Base-by-base conservation (phyloP, 83 land plant genomes). In the Thuja plicata region DNA sequence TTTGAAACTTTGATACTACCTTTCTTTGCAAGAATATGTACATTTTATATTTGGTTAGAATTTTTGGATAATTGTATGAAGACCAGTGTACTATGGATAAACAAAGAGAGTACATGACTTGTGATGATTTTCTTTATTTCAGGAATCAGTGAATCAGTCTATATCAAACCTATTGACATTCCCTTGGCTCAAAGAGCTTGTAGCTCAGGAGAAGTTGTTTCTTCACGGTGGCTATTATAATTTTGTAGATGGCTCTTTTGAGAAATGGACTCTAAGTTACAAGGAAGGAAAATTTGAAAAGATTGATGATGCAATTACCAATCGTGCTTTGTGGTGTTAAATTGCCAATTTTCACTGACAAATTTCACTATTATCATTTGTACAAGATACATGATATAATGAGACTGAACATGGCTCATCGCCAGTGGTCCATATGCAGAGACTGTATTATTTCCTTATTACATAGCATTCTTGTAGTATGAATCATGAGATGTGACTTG, bases 141-240 rank as follows among this genome's bases (percentile, higher is more conserved):
- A 97, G 99, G 99, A 97, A 88, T 96, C 97, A 0, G 89, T 97
- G 32, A 97, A 95, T 74, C 87, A 88, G 19, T 96, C 99, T 37
- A 77, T 97, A 87, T 32, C 87, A 84, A 95, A 94, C 83, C 88
- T 96, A 62, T 90, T 96, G 21, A 92, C 97, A 13, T 97, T 92
- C 87, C 97, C 98, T 52, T 97, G 98, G 97, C 92, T 97, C 70
- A 91, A 95, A 89, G 91, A 94, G 40, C 91, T 88, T 86, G 99
- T 95, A 81, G 83, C 17, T 6, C 88, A 88, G 21, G 93, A 93
- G 10, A 83, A 76, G 5, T 89, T 97, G 15, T 91, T 91, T 55
- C 77, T 97, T 35, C 99, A 96, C 88, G 99, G 98, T 62, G 99
- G 98, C n/a, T 96, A 96, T 91, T 97, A 96, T 87, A 93, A 96